Conservation (phyloP, 768 basidiomycete genomes). For the Flagelloscypha sp. region DNA sequence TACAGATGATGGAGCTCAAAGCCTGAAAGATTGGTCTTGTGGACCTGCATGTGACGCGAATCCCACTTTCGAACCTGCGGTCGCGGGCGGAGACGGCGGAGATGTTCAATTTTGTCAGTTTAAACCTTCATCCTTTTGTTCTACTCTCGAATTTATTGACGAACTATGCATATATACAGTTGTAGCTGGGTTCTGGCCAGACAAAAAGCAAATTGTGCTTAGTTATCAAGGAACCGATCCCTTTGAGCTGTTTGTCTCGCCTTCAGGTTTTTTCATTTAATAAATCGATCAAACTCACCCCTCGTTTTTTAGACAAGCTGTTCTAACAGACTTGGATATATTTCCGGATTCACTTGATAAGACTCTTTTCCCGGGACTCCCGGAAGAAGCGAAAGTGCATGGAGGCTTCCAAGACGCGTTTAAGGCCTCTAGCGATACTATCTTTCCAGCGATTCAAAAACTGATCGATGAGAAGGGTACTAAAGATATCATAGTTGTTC, state of each 20-base stretch:
- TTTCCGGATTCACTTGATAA: constrained; percentile 29
- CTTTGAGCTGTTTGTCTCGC: too few species aligned
- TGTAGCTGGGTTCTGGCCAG: too few species aligned
- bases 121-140: too few species aligned
- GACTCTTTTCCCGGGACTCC: constrained; percentile 48
- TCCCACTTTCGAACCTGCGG: constrained; percentile 30
- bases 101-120: constrained; percentile 38
- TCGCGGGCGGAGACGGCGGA: constrained; percentile 45
- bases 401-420: constrained; percentile 45
- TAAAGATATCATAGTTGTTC: constrained; percentile 32
- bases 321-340: constrained; percentile 43
- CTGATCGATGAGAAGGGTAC: constrained; percentile 30
- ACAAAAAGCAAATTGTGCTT: too few species aligned
- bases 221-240: too few species aligned
- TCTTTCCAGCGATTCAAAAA: constrained; percentile 35
- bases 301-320: constrained; percentile 34
- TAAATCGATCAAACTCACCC: too few species aligned
- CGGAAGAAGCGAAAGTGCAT: constrained; percentile 37
- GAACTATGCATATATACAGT: too few species aligned
- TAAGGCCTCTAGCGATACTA: constrained; percentile 35
- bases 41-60: constrained; percentile 35
- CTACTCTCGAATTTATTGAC: neutral
- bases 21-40: too few species aligned
- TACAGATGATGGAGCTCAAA: too few species aligned
- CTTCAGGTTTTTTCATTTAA: too few species aligned